Base-by-base conservation (phyloP, 257 asterid species). In the Verbena officinalis region DNA sequence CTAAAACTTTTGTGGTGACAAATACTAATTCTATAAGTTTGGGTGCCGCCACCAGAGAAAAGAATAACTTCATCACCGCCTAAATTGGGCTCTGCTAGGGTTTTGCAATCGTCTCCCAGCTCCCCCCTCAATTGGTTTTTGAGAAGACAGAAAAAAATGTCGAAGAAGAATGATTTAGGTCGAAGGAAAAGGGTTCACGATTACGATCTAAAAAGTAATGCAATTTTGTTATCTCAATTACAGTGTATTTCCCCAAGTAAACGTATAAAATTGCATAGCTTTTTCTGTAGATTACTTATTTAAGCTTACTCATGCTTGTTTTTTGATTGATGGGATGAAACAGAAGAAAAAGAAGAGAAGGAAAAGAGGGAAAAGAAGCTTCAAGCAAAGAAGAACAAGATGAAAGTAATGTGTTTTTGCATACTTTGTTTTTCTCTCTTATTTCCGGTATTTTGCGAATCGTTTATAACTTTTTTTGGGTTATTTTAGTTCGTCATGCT, bases 161-260 rank as follows among this genome's bases (percentile, higher is more conserved):
- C 99, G 86, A 94, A 90, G 89, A 90, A 94, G 91, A 94, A 94
- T 73, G 89, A 94, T 76, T 75, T 94, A 45, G 89, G 82, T 65
- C 83, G 84, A 38, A 77, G 99, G 39, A 90, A 80, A 76, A 84
- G 83, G 76, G 86, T 79, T 10, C 97, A 94, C 66, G 92, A 86
- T 3, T 94, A 72, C 73, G 94, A 94, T 55, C 73, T 89, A 5
- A 78, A 64, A 80, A 83, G 98, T 87, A 64, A 17, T 40, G 24
- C 62, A 9, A 54, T 17, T 67, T 9, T 51, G 4, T 49, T 6
- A 6, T 38, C 44, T 65, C 42, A 55, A 14, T 44, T 27, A n/a
- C n/a, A n/a, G n/a, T n/a, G n/a, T n/a, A n/a, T n/a, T n/a, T n/a
- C n/a, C n/a, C n/a, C n/a, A n/a, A n/a, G n/a, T n/a, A n/a, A n/a